These are phyloP conservation scores for Sonneratia caseolaris DNA, from an alignment of 345 rosid species.

Conservation along the genomic window DNA sequence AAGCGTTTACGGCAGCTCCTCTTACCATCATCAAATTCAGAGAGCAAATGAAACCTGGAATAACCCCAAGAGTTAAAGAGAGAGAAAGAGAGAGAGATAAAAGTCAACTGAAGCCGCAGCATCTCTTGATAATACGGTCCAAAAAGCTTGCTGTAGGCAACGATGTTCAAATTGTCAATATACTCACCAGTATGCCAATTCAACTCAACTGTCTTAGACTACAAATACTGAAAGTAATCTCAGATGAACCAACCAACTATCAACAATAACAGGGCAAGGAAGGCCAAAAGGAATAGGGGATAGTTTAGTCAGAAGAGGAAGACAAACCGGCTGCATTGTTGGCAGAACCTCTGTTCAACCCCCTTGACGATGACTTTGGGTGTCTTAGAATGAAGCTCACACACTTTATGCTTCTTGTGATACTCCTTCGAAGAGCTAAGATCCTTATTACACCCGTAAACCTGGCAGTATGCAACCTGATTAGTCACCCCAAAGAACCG, in stretches of 20 bases:
- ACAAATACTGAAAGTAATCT: background rate
- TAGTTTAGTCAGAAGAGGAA: background rate
- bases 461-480: slow-evolving; percentile 52
- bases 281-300: slow-evolving; percentile 4
- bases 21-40: slow-evolving; percentile 79
- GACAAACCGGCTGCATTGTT: slow-evolving; percentile 81
- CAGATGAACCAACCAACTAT: background rate
- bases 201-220: background rate
- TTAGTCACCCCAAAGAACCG: slow-evolving; percentile 14
- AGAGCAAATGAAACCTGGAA: slow-evolving; percentile 77
- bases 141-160: slow-evolving; percentile 50
- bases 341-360: slow-evolving; percentile 73
- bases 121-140: slow-evolving; percentile 14
- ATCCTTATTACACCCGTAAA: slow-evolving; percentile 64
- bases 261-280: background rate
- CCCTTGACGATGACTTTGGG: slow-evolving; percentile 57
- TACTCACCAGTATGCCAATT: background rate
- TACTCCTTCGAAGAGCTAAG: slow-evolving; percentile 65
- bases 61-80: background rate
- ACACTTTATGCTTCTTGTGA: slow-evolving; percentile 75
- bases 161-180: slow-evolving; percentile 42
- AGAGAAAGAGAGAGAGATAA: background rate
- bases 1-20: slow-evolving; percentile 86
- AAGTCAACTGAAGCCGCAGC: slow-evolving; percentile 48
- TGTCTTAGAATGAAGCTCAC: slow-evolving; percentile 68